Conservation (phyloP, 1,139 yeast species). For the Geotrichum histeridarum region DNA sequence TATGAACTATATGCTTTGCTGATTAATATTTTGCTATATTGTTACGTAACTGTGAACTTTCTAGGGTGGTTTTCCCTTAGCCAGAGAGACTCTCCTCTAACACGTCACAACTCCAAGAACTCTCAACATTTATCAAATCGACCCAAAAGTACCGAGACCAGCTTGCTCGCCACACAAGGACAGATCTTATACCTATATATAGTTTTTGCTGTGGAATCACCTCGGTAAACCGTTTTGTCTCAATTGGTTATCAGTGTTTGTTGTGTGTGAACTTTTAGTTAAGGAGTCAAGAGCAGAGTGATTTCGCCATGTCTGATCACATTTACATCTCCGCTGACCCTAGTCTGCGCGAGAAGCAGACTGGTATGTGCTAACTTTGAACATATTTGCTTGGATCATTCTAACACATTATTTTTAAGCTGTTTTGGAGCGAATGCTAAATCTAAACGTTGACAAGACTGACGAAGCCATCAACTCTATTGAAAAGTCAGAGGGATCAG, state of each 20-base stretch:
- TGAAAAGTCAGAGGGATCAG: conserved; percentile 32
- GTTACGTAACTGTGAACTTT: not conserved
- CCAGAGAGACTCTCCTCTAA: not conserved
- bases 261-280: not conserved
- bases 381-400: not conserved
- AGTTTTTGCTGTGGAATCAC: no score
- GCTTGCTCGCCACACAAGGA: no score
- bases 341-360: conserved; percentile 42
- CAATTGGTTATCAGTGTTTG: not conserved
- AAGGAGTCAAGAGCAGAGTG: not conserved
- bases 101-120: conserved; percentile 3
- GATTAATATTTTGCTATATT: not conserved
- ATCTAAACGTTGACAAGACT: conserved; percentile 51
- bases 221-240: no score
- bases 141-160: not conserved
- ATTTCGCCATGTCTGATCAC: conserved; percentile 8
- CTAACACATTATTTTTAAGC: conserved; percentile 32
- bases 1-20: not conserved
- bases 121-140: not conserved
- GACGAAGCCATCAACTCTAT: conserved; percentile 27
- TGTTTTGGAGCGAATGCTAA: conserved; percentile 76
- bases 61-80: not conserved
- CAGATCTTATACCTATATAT: no score
- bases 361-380: conserved; percentile 30
- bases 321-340: conserved; percentile 20